Evolutionary conservation across 2,329 filamentous ascomycete genomes (phyloP).

Genomic region (Colletotrichum sidae): DNA sequence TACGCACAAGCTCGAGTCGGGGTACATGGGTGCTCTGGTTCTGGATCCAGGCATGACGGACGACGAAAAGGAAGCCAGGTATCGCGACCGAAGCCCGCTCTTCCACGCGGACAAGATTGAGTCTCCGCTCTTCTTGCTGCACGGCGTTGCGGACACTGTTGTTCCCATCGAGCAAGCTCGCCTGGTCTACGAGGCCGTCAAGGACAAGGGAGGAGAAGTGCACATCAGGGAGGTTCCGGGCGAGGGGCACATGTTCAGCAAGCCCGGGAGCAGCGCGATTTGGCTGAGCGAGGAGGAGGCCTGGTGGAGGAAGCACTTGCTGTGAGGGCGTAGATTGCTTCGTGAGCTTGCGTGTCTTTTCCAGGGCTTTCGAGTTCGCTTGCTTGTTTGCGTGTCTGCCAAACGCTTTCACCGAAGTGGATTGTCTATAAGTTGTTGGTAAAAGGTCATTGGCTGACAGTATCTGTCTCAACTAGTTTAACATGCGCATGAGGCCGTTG

Average conservation of each 20-base stretch:
- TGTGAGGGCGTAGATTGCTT: conserved; percentile 33
- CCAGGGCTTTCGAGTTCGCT: too few relatives aligned
- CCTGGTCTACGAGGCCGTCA: conserved; percentile 61
- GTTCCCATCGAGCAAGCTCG: conserved; percentile 69
- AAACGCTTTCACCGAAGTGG: too few relatives aligned
- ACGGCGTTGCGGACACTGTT: conserved; percentile 66
- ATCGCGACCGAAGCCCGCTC: conserved; percentile 60
- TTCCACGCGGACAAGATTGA: conserved; percentile 60
- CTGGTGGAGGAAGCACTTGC: conserved; percentile 58
- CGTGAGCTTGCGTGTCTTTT: too few relatives aligned
- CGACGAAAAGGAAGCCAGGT: conserved; percentile 54
- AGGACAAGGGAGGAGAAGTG: conserved; percentile 54
- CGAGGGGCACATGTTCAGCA: conserved; percentile 63
- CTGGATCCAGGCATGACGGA: conserved; percentile 48
- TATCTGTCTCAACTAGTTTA: too few relatives aligned
- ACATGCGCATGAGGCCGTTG: too few relatives aligned
- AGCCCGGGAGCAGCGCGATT: conserved; percentile 51
- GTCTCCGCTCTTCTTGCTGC: conserved; percentile 65
- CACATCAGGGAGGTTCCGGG: conserved; percentile 59
- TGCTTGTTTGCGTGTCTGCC: neutral
- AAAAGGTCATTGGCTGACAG: too few relatives aligned
- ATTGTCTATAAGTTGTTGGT: too few relatives aligned
- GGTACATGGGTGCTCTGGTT: conserved; percentile 61
- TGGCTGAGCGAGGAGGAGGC: conserved; percentile 58
- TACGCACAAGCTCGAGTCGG: conserved; percentile 68